Evolutionary conservation across 2,329 filamentous ascomycete species (phyloP), one percentile per base, ranked within the genome.

Genomic region (Colletotrichum sp.): DNA sequence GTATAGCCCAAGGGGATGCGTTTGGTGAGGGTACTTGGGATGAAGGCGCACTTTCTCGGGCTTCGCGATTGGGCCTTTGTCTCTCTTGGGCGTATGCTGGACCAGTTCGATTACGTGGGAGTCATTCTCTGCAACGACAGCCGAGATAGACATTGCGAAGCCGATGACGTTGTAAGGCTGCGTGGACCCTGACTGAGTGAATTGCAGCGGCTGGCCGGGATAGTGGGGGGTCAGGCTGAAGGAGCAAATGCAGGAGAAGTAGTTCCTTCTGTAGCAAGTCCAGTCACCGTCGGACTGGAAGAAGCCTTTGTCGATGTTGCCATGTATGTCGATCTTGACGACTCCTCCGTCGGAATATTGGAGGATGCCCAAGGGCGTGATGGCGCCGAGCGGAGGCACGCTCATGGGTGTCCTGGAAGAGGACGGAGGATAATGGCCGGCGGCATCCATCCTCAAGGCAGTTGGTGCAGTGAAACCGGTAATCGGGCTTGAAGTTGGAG

Each of bases 191-290:
- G 83, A 81, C 78, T 87, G 81, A 80, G 87, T 87, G 85, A 92
- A 84, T 47, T 89, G 86, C 73, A 91, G 84, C 2, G 82, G 78
- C n/a, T 84, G 80, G n/a, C 81, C 84, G 2, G 85, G 83, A 66
- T 84, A 85, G 72, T 86, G 84, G 3, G 93, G 94, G 54, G 88
- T 87, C 29, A 98, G 85, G 15, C 89, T 89, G 83, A 93, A 98
- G 5, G 93, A 94, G 82, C 94, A 96, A 66, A 93, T 91, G 67
- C 97, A 95, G 0, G 94, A 93, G 81, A 98, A 97, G 83, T 98
- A 98, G 82, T 98, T 98, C 57, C 96, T 90, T 38, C 95, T 90
- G 81, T 98, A 98, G 84, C 95, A 98, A 0, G 95, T 98, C 95
- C 95, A 98, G 78, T 96, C 94, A 21, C 90, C 88, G 69, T 97